Base-by-base conservation (phyloP, 2,329 filamentous ascomycete genomes). In the Lasiodiplodia theobromae region DNA sequence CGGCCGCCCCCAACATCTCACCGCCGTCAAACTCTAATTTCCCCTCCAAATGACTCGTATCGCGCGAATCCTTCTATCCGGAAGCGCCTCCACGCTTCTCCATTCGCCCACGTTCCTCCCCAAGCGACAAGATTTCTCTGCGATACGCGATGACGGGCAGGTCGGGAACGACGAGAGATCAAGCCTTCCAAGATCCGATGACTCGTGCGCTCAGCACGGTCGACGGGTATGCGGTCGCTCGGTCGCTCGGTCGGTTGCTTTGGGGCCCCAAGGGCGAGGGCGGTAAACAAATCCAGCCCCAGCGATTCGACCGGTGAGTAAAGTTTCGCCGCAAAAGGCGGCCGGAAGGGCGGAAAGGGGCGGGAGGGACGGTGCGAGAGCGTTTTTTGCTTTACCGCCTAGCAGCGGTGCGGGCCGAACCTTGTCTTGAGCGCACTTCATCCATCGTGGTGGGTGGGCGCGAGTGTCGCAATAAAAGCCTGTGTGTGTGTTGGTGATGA, bases 361-460 rank as follows among this genome's bases (percentile, higher is more conserved):
- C 51, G 51, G 51, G 21, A 28, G 8, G 21, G 51, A 28, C 51
- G 51, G 51, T 28, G 25, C 23, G 23, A 31, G 8, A 57, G 21
- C 54, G 52, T 28, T 44, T 37, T 57, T 44, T 25, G n/a, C 37
- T 47, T 60, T 49, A 62, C 62, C 62, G 62, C 62, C 47, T 65
- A 23, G 56, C n/a, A 40, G 62, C 63, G 63, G 63, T 66, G 63
- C 63, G 63, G 63, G 34, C 63, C 63, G 63, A 66, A 66, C 63
- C 63, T 66, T 66, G 63, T 66, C 49, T 66, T 56, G 63, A 66
- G 60, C 31, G 34, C 60, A 64, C 34, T 31, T 37, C 60, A 18
- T 49, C 54, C n/a, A 37, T n/a, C 21, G 6, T 23, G 21, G 51
- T 28, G 49, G 31, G 31, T 10, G 31, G 8, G 31, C 31, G 31